Conservation (phyloP, 1,284 basidiomycete genomes). For the Heterobasidion irregulare region DNA sequence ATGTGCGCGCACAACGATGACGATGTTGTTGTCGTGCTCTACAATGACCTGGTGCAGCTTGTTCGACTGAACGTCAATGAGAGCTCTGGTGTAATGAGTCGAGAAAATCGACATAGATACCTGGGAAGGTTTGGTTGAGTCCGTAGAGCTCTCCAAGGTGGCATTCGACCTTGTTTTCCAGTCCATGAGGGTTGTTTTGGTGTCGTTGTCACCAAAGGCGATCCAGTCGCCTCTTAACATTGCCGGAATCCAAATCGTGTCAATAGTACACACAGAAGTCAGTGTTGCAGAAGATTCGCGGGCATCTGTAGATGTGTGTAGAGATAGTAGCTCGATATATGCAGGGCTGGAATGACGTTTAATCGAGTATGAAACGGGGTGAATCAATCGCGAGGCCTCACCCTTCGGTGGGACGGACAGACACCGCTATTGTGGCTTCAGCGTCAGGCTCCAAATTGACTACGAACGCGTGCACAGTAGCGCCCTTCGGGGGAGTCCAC, state of each 20-base stretch:
- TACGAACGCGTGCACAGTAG: constrained; percentile 24
- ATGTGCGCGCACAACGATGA: background rate
- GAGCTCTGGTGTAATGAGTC: background rate
- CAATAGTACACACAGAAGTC: background rate
- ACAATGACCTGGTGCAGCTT: background rate
- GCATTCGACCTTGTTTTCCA: background rate
- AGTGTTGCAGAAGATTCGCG: background rate
- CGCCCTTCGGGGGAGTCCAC: background rate
- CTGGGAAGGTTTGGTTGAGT: background rate
- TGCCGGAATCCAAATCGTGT: background rate
- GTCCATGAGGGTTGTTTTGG: background rate
- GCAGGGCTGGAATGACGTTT: background rate
- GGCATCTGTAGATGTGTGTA: background rate
- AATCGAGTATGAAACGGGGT: background rate
- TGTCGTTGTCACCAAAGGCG: background rate
- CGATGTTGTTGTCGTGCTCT: background rate
- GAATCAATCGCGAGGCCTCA: background rate
- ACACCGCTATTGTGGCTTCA: constrained; percentile 39
- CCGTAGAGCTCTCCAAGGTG: background rate
- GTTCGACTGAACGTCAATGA: background rate
- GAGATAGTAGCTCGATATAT: background rate
- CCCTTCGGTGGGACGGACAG: constrained; percentile 19
- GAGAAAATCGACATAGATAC: background rate
- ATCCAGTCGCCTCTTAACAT: background rate
- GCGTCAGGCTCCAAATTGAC: constrained; percentile 37